Percentiles rank a stretch among this genome's conserved stretches.
phyloP scores from a whole-genome alignment of 176 grass and related monocot genomes.

The Oropetium thomaeum region DNA sequence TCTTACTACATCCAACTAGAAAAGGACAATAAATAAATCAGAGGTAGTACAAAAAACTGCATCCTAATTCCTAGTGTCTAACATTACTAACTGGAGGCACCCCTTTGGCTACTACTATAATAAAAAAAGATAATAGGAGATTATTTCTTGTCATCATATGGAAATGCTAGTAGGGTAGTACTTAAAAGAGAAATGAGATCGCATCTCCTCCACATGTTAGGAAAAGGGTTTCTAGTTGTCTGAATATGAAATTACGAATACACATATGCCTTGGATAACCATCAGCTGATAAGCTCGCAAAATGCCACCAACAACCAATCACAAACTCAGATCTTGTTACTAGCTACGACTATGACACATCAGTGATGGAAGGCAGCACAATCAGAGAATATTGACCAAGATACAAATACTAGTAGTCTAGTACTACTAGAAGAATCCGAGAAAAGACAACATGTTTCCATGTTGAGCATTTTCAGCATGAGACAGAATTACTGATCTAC shows the following conservation, averaged over 20 bases:
- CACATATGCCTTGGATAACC: background rate
- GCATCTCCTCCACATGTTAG: background rate
- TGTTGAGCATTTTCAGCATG: background rate
- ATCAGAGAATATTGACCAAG: background rate
- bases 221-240: background rate
- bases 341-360: background rate
- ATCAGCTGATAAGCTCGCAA: background rate
- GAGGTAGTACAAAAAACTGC: too few species aligned
- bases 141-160: background rate
- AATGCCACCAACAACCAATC: background rate
- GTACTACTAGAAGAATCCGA: background rate
- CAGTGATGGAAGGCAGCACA: background rate
- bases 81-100: background rate
- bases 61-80: background rate
- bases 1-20: too few species aligned
- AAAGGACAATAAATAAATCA: too few species aligned
- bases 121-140: background rate
- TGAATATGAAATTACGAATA: too few species aligned
- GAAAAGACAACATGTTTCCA: background rate
- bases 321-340: background rate
- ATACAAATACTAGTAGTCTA: background rate
- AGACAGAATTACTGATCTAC: too few species aligned
- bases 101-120: background rate
- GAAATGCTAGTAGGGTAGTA: background rate
- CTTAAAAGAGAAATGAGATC: background rate